Percentiles rank a stretch among this genome's conserved stretches.
These are phyloP conservation scores for Leishmania gerbilli DNA, from an alignment of 208 protist species.

Conservation along the genomic window DNA sequence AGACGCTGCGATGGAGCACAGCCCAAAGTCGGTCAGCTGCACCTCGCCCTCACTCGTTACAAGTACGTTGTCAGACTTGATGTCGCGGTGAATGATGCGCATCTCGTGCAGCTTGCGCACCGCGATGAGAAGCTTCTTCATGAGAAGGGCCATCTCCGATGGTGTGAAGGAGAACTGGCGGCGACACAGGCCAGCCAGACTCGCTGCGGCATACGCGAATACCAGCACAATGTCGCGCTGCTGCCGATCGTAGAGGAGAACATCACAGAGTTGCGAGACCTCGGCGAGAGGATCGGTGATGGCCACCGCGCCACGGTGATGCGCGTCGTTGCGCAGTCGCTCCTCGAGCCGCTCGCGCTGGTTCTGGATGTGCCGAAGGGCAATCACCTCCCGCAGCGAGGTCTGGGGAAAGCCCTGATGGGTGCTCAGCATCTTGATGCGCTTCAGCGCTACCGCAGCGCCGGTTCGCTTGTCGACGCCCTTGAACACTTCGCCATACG, in stretches of 20 bases:
- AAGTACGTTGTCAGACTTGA: slow-evolving; percentile 91
- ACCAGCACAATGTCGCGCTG: slow-evolving; percentile 79
- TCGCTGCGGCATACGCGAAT: slow-evolving; percentile 75
- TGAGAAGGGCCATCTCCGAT: slow-evolving; percentile 72
- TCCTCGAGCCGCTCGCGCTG: slow-evolving; percentile 49
- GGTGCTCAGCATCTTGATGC: slow-evolving; percentile 77
- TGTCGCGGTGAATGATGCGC: slow-evolving; percentile 92
- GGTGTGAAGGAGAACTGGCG: slow-evolving; percentile 63
- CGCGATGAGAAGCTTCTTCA: slow-evolving; percentile 65
- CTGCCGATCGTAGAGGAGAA: slow-evolving; percentile 63
- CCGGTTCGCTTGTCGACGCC: slow-evolving; percentile 52
- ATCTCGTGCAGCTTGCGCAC: slow-evolving; percentile 78
- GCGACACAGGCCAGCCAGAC: slow-evolving; percentile 68
- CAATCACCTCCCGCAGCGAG: slow-evolving; percentile 87
- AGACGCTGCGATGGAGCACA: slow-evolving; percentile 62
- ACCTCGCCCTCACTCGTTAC: slow-evolving; percentile 62
- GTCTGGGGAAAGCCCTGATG: slow-evolving; percentile 90
- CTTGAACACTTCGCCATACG: slow-evolving; percentile 96
- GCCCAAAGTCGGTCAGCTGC: slow-evolving; percentile 84
- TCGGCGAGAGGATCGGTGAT: slow-evolving; percentile 55
- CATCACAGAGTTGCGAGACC: slow-evolving; percentile 71
- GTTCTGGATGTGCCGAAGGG: slow-evolving; percentile 69
- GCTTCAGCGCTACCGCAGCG: slow-evolving; percentile 77
- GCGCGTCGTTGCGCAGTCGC: slow-evolving; percentile 10
- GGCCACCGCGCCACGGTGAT: slow-evolving; percentile 2